Evolutionary conservation across 139 green algal species (phyloP), one percentile per base, ranked within the genome.

Genomic region (Tetraselmis striata): DNA sequence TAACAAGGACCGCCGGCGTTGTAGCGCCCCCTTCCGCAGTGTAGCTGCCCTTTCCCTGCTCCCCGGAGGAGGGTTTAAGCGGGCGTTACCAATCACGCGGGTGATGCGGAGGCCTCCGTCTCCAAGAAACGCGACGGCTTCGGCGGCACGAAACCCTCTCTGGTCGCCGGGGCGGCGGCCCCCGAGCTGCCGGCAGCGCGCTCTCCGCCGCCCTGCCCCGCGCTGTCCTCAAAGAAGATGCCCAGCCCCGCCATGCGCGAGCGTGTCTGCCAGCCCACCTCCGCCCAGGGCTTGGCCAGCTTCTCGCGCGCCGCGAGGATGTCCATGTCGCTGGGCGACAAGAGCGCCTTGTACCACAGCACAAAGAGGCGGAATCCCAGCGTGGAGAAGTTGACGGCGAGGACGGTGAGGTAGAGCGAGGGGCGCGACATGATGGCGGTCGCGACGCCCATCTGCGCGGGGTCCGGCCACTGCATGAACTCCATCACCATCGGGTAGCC

Each of bases 401-500:
- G 11, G 1, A 31, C 11, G 30, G 87, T 29, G 27, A 92, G 83
- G 88, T 88, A 93, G 81, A 92, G 91, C 32, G 83, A 82, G 77
- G 85, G 75, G 5, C n/a, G 79, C 26, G 23, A 1, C 32, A 91
- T 80, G 24, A 93, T 59, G 45, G 86, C 58, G 26, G 84, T 1
- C 0, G 82, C 80, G 0, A 91, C 85, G 74, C 88, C 88, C 30
- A 88, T 82, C 83, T 93, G 91, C 25, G 84, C 79, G 1, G 85
- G 78, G 82, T 93, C 90, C 28, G 88, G 87, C 58, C 29, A 85
- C 5, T 81, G 67, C 11, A 93, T 29, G 0, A 27, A 82, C 75
- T 86, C 79, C 78, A 91, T 81, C 18, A 89, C 79, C 27, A 89
- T 83, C 1, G 90, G 89, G 80, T 90, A 95, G 74, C 93, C 31